A percentile compares a stretch with the other conserved stretches of the same genome.
Conservation (phyloP, 495 filamentous ascomycete genomes). For the Pseudomonodictys pantanalensis region DNA sequence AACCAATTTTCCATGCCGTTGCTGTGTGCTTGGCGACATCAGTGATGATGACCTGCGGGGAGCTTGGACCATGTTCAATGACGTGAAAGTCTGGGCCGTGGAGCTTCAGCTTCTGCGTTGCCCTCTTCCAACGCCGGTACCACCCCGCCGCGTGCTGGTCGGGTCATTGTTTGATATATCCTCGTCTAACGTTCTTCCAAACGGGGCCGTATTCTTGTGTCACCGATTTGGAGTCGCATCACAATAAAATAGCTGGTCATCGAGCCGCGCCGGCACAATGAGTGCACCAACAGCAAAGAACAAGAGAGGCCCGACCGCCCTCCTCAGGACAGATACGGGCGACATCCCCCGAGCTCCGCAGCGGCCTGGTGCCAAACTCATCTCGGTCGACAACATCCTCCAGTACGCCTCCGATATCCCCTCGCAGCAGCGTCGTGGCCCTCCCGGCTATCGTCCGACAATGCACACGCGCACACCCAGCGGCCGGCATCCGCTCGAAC, state of each 20-base stretch:
- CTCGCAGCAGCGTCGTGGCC: constrained; percentile 82
- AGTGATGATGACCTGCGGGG: too few species aligned
- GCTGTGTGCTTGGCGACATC: too few species aligned
- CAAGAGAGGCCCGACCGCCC: constrained; percentile 56
- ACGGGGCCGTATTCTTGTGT: not conserved
- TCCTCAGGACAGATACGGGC: constrained; percentile 60
- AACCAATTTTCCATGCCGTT: too few species aligned
- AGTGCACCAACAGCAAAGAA: constrained; percentile 31
- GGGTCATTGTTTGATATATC: too few species aligned
- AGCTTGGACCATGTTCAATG: too few species aligned
- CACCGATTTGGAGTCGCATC: not conserved
- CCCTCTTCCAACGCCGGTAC: not conserved
- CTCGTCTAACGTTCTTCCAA: too few species aligned
- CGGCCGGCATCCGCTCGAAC: constrained; percentile 46
- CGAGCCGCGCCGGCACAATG: constrained; percentile 13
- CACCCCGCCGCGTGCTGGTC: not conserved
- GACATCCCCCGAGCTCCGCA: constrained; percentile 44
- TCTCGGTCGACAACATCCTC: constrained; percentile 94
- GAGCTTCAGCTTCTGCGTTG: not conserved
- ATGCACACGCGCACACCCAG: constrained; percentile 44
- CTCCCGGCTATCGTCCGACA: constrained; percentile 56
- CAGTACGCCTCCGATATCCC: constrained; percentile 93
- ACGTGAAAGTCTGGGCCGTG: constrained; percentile 3
- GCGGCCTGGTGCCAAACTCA: constrained; percentile 62
- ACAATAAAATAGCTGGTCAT: not conserved